These are phyloP conservation scores for Carex parvula DNA, from an alignment of 176 grass and related monocot genomes.

Conservation along the genomic window DNA sequence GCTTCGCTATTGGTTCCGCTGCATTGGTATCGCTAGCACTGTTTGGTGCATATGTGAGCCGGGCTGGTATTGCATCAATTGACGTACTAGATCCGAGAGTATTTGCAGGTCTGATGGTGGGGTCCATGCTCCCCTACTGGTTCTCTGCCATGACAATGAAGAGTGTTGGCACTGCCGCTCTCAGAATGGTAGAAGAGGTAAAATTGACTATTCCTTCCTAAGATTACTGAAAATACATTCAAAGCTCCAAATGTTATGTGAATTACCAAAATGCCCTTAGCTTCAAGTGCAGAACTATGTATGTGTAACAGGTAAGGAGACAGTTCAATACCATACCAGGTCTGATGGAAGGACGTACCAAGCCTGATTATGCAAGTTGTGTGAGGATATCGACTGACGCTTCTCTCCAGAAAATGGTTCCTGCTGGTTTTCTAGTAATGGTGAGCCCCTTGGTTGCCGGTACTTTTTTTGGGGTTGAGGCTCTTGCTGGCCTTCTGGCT, in stretches of 20 bases:
- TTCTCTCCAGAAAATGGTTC: constrained; percentile 68
- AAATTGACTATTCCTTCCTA: background rate
- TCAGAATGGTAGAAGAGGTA: constrained; percentile 76
- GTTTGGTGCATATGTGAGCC: constrained; percentile 77
- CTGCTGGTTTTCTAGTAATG: constrained; percentile 71
- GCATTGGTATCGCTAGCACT: constrained; percentile 74
- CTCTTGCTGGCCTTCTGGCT: constrained; percentile 71
- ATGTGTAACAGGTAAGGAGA: constrained; percentile 35
- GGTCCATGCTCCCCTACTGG: constrained; percentile 87
- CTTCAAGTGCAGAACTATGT: background rate
- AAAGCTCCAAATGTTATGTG: too few relatives aligned
- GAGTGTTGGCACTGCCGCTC: constrained; percentile 71
- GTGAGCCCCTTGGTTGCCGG: constrained; percentile 54
- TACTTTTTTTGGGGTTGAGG: constrained; percentile 63
- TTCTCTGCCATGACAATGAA: constrained; percentile 87
- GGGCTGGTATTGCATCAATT: constrained; percentile 42
- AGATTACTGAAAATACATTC: background rate
- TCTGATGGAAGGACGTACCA: constrained; percentile 50
- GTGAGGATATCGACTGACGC: constrained; percentile 87
- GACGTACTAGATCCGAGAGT: constrained; percentile 53
- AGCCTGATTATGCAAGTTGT: constrained; percentile 76
- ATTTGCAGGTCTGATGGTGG: constrained; percentile 64
- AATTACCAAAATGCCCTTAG: background rate
- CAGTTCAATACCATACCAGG: constrained; percentile 66
- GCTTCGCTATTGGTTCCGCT: constrained; percentile 82